These are phyloP conservation scores for Sclerotiophoma versabilis DNA, from an alignment of 2,329 filamentous ascomycete species.

Conservation along the genomic window DNA sequence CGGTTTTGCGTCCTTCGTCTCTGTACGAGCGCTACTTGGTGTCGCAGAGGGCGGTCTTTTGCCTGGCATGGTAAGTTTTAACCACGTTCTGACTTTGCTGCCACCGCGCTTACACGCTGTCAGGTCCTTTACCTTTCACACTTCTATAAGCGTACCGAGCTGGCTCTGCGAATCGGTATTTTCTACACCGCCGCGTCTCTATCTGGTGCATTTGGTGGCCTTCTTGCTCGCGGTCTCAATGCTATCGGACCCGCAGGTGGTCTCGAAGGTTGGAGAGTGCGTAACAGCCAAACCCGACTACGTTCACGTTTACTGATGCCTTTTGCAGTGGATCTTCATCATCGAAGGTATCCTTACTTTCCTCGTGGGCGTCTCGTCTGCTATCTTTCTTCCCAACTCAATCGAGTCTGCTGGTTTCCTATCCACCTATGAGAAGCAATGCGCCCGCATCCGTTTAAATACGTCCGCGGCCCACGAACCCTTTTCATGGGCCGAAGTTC, in stretches of 20 bases:
- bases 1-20: conserved; percentile 64
- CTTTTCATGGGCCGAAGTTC: conserved; percentile 69
- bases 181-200: conserved; percentile 73
- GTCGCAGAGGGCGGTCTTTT: conserved; percentile 70
- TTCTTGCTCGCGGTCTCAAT: conserved; percentile 67
- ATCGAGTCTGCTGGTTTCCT: conserved; percentile 63
- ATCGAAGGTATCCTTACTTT: conserved; percentile 65
- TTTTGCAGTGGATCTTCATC: conserved; percentile 65
- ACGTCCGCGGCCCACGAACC: conserved; percentile 49
- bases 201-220: conserved; percentile 69
- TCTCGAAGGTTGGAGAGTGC: conserved; percentile 59
- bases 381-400: conserved; percentile 63
- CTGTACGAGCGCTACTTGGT: conserved; percentile 67
- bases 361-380: conserved; percentile 60
- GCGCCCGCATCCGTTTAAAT: conserved; percentile 57
- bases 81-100: too few species aligned
- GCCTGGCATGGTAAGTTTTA: conserved; percentile 65
- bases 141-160: conserved; percentile 66
- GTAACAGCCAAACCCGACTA: not conserved
- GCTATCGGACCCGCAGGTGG: conserved; percentile 64
- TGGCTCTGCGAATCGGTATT: conserved; percentile 69
- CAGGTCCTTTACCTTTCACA: conserved; percentile 66
- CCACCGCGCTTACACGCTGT: not conserved
- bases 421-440: conserved; percentile 59
- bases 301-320: not conserved